phyloP scores from a whole-genome alignment of 148 eudicot species.

The Rhododendron williamsianum region DNA sequence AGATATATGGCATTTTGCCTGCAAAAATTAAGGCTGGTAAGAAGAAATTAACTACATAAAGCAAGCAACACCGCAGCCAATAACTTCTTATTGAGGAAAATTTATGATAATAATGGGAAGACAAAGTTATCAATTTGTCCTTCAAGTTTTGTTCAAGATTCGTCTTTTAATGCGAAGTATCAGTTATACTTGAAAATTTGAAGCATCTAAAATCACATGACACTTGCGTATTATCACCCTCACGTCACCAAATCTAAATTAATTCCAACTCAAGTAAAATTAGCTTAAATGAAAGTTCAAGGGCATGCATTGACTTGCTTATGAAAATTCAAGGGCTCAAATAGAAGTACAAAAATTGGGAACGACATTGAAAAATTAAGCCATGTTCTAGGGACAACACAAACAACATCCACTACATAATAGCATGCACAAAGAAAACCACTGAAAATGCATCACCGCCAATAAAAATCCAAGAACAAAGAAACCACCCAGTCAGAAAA shows the following conservation, averaged over 20 bases:
- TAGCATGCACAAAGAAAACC: not conserved
- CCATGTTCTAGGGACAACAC: not conserved
- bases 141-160: not conserved
- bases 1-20: constrained; percentile 76
- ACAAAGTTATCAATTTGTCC: not conserved
- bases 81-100: not conserved
- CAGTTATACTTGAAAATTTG: not conserved
- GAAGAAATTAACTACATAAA: not conserved
- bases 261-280: no score
- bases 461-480: not conserved
- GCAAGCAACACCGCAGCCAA: not conserved
- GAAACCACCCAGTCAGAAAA: not conserved
- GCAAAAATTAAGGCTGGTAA: not conserved
- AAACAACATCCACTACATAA: not conserved
- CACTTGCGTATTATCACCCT: not conserved
- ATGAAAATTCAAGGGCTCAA: not conserved
- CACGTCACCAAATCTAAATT: not conserved
- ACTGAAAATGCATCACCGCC: not conserved
- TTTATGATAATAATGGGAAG: not conserved
- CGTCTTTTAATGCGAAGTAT: not conserved
- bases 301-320: no score
- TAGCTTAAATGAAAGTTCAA: not conserved
- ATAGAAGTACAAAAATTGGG: not conserved
- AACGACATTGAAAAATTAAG: not conserved
- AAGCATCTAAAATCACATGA: not conserved